Conservation (phyloP, 2,329 filamentous ascomycete genomes). For the Rachicladosporium sp. region DNA sequence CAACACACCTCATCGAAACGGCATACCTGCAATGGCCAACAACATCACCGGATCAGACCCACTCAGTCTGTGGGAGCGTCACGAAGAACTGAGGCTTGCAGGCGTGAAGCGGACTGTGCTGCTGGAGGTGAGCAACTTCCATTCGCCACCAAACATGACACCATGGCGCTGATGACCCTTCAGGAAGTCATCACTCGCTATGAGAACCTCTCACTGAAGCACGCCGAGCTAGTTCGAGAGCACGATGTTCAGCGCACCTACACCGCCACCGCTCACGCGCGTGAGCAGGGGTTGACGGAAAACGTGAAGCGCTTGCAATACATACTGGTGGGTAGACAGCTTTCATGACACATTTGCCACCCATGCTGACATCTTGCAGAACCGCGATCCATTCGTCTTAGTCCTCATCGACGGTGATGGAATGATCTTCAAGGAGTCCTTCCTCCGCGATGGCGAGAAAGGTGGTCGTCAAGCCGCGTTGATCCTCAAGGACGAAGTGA, state of each 20-base stretch:
- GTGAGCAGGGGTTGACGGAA: constrained; percentile 9
- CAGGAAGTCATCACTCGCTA: constrained; percentile 31
- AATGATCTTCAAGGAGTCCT: constrained; percentile 30
- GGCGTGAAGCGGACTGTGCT: too few relatives aligned
- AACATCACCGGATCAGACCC: too few relatives aligned
- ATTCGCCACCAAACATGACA: constrained; percentile 2
- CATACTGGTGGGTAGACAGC: constrained; percentile 16
- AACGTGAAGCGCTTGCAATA: constrained; percentile 12
- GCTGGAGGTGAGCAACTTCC: not conserved
- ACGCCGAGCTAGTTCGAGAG: constrained; percentile 17
- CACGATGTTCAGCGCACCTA: constrained; percentile 16
- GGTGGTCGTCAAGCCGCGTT: constrained; percentile 46
- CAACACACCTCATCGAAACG: too few relatives aligned
- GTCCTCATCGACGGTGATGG: constrained; percentile 52
- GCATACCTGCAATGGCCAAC: too few relatives aligned
- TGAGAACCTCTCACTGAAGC: constrained; percentile 24
- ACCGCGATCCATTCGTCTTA: constrained; percentile 46
- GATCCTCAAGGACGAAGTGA: constrained; percentile 38
- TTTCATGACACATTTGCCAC: not conserved
- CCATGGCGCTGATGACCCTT: constrained; percentile 3
- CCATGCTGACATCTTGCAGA: constrained; percentile 15
- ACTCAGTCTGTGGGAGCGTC: too few relatives aligned
- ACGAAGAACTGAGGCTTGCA: too few relatives aligned
- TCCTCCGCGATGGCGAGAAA: constrained; percentile 27
- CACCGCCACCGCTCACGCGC: constrained; percentile 12